Percentiles rank a stretch among this genome's conserved stretches.
Evolutionary conservation across 139 green algal species (phyloP).

Genomic region (Tetradesmus lagerheimii): DNA sequence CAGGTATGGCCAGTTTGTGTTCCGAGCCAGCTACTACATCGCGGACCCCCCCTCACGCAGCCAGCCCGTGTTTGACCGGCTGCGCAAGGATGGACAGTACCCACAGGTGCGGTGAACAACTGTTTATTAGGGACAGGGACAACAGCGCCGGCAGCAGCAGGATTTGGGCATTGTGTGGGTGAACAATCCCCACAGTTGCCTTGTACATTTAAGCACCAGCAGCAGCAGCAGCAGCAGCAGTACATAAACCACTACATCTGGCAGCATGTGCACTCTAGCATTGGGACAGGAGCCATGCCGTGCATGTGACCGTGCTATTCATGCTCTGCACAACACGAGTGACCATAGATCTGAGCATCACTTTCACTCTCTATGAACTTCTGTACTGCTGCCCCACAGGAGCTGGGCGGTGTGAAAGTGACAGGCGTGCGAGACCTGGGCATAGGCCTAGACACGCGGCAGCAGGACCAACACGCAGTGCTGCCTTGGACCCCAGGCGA

Average conservation of each 20-base stretch:
- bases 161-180: no score
- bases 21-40: conserved; percentile 74
- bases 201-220: background rate
- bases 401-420: conserved; percentile 39
- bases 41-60: conserved; percentile 61
- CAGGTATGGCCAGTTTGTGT: conserved; percentile 67
- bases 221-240: background rate
- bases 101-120: background rate
- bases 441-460: conserved; percentile 72
- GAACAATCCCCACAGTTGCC: conserved; percentile 13
- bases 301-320: no score
- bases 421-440: conserved; percentile 66
- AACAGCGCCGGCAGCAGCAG: no score
- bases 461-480: conserved; percentile 54
- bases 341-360: background rate
- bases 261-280: no score
- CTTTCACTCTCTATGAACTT: background rate
- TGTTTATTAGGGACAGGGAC: no score
- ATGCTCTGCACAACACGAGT: no score
- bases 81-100: conserved; percentile 48
- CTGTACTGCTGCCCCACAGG: conserved; percentile 13
- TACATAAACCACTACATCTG: no score
- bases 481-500: conserved; percentile 78
- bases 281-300: no score
- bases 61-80: conserved; percentile 66